Percentiles rank a stretch among this genome's conserved stretches.
Conservation (phyloP, 352 stramenopile species). For the Aphanomyces invadans region DNA sequence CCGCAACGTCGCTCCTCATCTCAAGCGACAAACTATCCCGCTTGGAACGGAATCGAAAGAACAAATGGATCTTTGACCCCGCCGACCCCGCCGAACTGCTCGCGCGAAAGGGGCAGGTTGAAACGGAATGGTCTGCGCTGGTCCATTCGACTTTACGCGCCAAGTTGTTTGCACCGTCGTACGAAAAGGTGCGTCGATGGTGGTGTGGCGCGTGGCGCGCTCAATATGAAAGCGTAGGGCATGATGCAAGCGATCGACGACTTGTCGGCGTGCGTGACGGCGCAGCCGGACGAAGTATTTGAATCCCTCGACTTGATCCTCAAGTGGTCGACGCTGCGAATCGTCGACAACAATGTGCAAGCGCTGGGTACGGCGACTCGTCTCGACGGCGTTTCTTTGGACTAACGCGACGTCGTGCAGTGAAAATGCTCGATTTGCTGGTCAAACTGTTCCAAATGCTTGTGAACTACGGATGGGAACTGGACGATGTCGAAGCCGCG, state of each 20-base stretch:
- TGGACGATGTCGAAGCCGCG: slow-evolving; percentile 75
- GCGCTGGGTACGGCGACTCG: slow-evolving; percentile 31
- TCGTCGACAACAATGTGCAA: slow-evolving; percentile 86
- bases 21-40: slow-evolving; percentile 16
- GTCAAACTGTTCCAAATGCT: slow-evolving; percentile 77
- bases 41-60: slow-evolving; percentile 28
- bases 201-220: neutral
- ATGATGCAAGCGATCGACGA: slow-evolving; percentile 76
- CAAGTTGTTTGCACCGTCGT: slow-evolving; percentile 67
- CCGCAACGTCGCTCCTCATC: neutral
- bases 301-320: slow-evolving; percentile 64
- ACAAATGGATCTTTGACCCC: slow-evolving; percentile 80
- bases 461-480: slow-evolving; percentile 47
- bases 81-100: slow-evolving; percentile 62
- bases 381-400: no score
- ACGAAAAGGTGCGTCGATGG: slow-evolving; percentile 42
- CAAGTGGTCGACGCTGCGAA: slow-evolving; percentile 78
- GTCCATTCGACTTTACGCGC: slow-evolving; percentile 55
- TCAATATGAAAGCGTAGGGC: slow-evolving; percentile 24
- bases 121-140: slow-evolving; percentile 69
- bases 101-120: slow-evolving; percentile 57
- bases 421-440: slow-evolving; percentile 72
- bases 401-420: no score
- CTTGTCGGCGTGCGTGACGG: slow-evolving; percentile 52
- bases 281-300: slow-evolving; percentile 59